Evolutionary conservation across 2,329 filamentous ascomycete genomes (phyloP), one percentile per base, ranked within the genome.

Genomic region (Pseudonectria buxi): DNA sequence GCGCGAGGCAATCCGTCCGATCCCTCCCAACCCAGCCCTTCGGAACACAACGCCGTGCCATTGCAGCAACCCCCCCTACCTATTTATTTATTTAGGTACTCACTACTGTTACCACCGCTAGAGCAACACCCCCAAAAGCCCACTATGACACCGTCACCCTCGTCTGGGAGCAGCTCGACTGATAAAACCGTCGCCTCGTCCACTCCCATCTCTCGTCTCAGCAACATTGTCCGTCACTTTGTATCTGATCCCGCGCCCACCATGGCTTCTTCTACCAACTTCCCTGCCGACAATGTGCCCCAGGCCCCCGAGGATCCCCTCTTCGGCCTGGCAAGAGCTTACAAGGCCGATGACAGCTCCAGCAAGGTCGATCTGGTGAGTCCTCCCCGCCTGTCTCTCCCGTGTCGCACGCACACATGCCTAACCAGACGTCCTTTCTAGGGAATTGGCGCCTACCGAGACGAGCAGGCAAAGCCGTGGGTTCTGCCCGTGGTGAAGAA

Each of bases 381-480:
- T 47, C 31, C n/a, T 32, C 14, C 10, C 25, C 24, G 28, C 15
- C 12, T 25, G 14, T 27, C 16, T 28, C 18, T 4, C 30, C 13
- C 24, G 27, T 10, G 25, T 32, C 24, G 16, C 35, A 18, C 37
- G 29, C 24, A 10, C 31, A n/a, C 27, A 40, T 28, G 32, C 31
- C 32, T 24, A 38, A 28, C 27, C 42, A 47, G 18, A n/a, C 34
- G 24, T 26, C 33, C 38, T 35, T 22, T 25, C 18, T 39, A 78
- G 75, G 78, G 78, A 39, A 80, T 96, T 68, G 92, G 92, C 51
- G 92, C 92, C 40, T 98, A 98, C 67, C 77, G 92, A 59, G 92
- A 95, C 57, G 74, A 96, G 67, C 83, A 89, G 58, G 90, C 88
- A 43, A 96, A 96, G 71, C 92, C 92, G 3, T 98, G 92, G 92